Evolutionary conservation across 306 rosid species (phyloP), one percentile per base, ranked within the genome.

Genomic region (Arachis stenosperma): DNA sequence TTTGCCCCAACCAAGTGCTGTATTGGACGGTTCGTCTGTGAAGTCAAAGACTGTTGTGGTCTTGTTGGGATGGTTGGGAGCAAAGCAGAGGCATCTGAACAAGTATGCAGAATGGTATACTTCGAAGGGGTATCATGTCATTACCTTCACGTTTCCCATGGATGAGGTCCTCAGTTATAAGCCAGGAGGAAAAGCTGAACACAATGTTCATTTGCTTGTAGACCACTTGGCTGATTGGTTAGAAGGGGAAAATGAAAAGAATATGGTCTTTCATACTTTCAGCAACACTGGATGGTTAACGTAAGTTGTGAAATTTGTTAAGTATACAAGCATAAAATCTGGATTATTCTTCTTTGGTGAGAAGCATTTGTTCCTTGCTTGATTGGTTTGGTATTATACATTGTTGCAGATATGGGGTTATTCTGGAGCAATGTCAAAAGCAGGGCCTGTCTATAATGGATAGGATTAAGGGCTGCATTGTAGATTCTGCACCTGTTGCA

Each of bases 241-340:
- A 48, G 97, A 94, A 76, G 99, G 82, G 86, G 99, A 94, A 69
- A 74, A 81, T 52, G 85, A 87, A 44, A 94, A 94, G 89, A 91
- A 87, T 88, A 79, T 94, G 6, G 86, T 91, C 27, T 94, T 94
- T 69, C 99, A 94, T 74, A 89, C 99, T 79, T 94, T 94, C 80
- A 94, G 99, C 84, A 94, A 94, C 86, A 94, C 99, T 40, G 99
- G 99, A 70, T 94, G 99, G 99, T 79, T 94, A 78, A 87, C 93
- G 99, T 94, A 68, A 82, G 99, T 33, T 33, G 37, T 82, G 9
- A 11, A 7, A 17, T 61, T 30, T 69, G 7, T 11, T 70, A 11
- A 7, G 6, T 47, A 22, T 22, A 9, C n/a, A 30, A 52, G 13
- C 50, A 47, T 29, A 6, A 43, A 14, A 2, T 61, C 76, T 69